Conservation (phyloP, 768 basidiomycete species). For the Boletus rubescentipes region DNA sequence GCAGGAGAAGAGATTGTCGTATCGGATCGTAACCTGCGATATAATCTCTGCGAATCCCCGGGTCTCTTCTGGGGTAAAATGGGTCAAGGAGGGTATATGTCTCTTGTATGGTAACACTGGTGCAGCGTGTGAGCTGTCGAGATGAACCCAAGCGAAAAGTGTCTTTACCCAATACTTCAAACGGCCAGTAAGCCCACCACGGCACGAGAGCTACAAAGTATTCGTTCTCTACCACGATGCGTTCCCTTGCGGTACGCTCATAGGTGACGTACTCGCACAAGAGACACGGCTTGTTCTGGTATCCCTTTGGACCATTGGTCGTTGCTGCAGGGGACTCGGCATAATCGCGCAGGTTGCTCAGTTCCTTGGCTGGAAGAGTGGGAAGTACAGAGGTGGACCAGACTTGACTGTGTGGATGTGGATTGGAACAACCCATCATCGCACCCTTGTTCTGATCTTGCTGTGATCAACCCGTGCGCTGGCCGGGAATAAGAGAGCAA, state of each 20-base stretch:
- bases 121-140: not conserved
- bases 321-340: constrained; percentile 33
- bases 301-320: constrained; percentile 52
- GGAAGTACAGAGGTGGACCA: constrained; percentile 80
- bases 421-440: constrained; percentile 95
- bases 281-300: constrained; percentile 60
- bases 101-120: constrained; percentile 75
- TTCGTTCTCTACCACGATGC: constrained; percentile 69
- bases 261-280: constrained; percentile 77
- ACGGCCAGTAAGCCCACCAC: constrained; percentile 97
- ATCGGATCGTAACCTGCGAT: constrained; percentile 60
- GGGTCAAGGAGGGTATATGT: constrained; percentile 70
- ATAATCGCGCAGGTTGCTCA: constrained; percentile 56
- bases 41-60: constrained; percentile 65
- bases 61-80: constrained; percentile 62
- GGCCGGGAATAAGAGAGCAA: not conserved
- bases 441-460: constrained; percentile 75
- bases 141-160: not conserved
- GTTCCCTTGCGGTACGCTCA: constrained; percentile 55
- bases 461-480: not conserved
- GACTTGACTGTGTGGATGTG: constrained; percentile 90
- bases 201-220: constrained; percentile 86
- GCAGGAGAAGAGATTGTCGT: constrained; percentile 79
- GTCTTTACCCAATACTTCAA: constrained; percentile 67
- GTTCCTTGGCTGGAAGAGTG: constrained; percentile 64